Base-by-base conservation (phyloP, 2,329 filamentous ascomycete species). In the Rhytidhysteron rufulum region DNA sequence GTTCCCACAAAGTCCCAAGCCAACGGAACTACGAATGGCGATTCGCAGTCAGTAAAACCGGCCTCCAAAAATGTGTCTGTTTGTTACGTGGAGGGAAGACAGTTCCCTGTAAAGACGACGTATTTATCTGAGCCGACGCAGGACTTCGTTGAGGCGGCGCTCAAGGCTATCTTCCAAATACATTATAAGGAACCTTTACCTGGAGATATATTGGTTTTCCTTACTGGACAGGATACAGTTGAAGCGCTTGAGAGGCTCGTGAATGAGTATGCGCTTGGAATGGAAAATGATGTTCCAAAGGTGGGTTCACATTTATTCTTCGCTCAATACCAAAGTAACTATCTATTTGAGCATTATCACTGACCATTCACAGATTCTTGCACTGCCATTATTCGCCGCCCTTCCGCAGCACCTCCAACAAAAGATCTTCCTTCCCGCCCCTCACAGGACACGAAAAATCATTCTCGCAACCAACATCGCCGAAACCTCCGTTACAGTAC, bases 401-500 rank as follows among this genome's bases (percentile, higher is more conserved):
- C 76, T 98, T 5, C 86, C 91, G 1, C 88, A 93, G 51, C 79
- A 84, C 39, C 85, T 86, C 0, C 93, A 98, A 54, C 86, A 95
- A 50, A 79, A 82, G 17, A 89, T 94, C 8, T 97, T 98, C 62
- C 74, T 83, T 40, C 85, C 86, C 1, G 77, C 86, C 17, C 79
- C 80, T 0, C 78, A 81, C 2, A 74, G 75, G n/a, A 94, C 88
- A 0, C 79, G 93, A 31, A 97, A 97, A 59, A 77, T 97, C 10
- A 89, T 98, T 0, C 72, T 98, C 1, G 85, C 90, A 0, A 98
- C 93, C 11, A 98, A 98, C 57, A 97, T 98, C 54, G 93, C 93
- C n/a, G 93, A 98, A 64, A 97, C 93, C 0, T 97, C 93, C 1
- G 86, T 98, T 43, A 98, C 93, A 0, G 90, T 98, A 0, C 86